Evolutionary conservation across 2,329 filamentous ascomycete genomes (phyloP).

Genomic region (Ceratocystis alfenasii): DNA sequence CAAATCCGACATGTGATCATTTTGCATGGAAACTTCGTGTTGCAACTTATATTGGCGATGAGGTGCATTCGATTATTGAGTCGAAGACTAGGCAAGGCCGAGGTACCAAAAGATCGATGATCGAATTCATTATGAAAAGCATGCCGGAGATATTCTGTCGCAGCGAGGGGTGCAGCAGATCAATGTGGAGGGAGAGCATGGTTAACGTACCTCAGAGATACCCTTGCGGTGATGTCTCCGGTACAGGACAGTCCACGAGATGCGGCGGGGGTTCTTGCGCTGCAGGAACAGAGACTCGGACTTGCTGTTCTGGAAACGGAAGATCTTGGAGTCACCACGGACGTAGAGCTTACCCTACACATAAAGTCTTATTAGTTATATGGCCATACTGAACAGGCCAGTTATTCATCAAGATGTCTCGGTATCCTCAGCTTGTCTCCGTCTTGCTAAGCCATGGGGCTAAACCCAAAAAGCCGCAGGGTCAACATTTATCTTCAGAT

Average conservation of each 20-base stretch:
- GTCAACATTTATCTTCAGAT: not conserved
- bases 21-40: not conserved
- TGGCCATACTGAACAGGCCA: not conserved
- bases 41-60: not conserved
- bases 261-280: slow-evolving; percentile 99
- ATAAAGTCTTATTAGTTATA: slow-evolving; percentile 15
- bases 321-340: slow-evolving; percentile 99
- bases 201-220: slow-evolving; percentile 87
- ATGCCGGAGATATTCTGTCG: not conserved
- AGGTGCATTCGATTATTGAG: not conserved
- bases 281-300: slow-evolving; percentile 99
- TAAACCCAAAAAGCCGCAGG: slow-evolving; percentile 8
- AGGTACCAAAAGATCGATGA: not conserved
- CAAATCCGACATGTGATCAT: slow-evolving; percentile 1
- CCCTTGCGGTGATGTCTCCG: slow-evolving; percentile 99
- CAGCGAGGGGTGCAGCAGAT: not conserved
- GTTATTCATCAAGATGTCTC: slow-evolving; percentile 5
- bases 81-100: not conserved
- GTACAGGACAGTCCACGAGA: slow-evolving; percentile 97
- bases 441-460: not conserved
- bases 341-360: slow-evolving; percentile 96
- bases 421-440: not conserved
- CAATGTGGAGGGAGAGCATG: not conserved
- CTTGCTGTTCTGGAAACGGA: slow-evolving; percentile 99
- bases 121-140: not conserved